Percentiles rank a stretch among this genome's conserved stretches.
Conservation (phyloP, 768 basidiomycete genomes). For the Tylopilus rubrobrunneus region DNA sequence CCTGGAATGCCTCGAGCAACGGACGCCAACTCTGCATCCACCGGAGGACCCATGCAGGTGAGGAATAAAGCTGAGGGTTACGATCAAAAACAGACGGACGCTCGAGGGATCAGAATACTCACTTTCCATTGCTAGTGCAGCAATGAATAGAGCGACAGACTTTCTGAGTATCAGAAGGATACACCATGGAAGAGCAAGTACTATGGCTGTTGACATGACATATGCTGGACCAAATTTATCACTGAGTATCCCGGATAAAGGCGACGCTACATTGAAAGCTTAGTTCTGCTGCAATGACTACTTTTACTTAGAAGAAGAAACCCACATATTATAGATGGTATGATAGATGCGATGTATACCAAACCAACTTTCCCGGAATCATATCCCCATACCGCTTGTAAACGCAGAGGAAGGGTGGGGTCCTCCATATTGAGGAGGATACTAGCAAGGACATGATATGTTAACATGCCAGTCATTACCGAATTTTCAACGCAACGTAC, state of each 20-base stretch:
- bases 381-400: slow-evolving; percentile 47
- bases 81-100: background rate
- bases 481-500: slow-evolving; percentile 31
- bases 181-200: slow-evolving; percentile 64
- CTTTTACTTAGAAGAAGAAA: background rate
- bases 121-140: slow-evolving; percentile 51
- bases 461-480: background rate
- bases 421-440: slow-evolving; percentile 48
- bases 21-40: slow-evolving; percentile 64
- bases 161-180: slow-evolving; percentile 48
- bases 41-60: slow-evolving; percentile 54
- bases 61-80: slow-evolving; percentile 52
- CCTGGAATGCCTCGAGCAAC: slow-evolving; percentile 55
- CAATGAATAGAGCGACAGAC: slow-evolving; percentile 42
- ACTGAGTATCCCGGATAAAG: slow-evolving; percentile 52
- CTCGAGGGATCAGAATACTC: slow-evolving; percentile 12
- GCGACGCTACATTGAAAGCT: slow-evolving; percentile 41
- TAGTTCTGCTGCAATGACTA: background rate
- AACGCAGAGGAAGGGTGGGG: slow-evolving; percentile 55
- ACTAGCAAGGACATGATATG: slow-evolving; percentile 26
- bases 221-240: slow-evolving; percentile 58
- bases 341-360: slow-evolving; percentile 60
- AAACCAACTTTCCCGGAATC: slow-evolving; percentile 52
- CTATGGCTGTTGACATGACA: slow-evolving; percentile 43
- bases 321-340: slow-evolving; percentile 65